Evolutionary conservation across 1,284 basidiomycete genomes (phyloP).

Genomic region (Fomes fomentarius): DNA sequence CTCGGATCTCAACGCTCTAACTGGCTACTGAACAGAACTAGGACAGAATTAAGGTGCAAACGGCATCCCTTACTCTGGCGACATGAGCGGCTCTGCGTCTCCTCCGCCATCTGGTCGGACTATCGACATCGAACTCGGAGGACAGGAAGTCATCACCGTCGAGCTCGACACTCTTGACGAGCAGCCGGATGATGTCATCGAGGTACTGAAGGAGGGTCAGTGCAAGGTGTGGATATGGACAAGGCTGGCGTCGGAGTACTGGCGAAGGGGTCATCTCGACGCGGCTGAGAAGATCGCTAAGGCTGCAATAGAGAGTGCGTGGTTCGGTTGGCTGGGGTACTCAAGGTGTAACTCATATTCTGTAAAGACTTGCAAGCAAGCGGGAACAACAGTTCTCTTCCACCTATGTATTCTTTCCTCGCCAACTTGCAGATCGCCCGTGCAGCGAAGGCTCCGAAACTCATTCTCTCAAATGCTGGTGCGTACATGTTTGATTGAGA

Average conservation of each 20-base stretch:
- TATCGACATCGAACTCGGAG: slow-evolving; percentile 67
- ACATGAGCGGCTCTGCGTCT: slow-evolving; percentile 30
- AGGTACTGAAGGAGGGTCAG: slow-evolving; percentile 69
- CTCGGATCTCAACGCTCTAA: too few species aligned
- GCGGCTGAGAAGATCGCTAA: slow-evolving; percentile 71
- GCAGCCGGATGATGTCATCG: slow-evolving; percentile 71
- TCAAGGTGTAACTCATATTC: neutral
- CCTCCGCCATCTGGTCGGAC: slow-evolving; percentile 35
- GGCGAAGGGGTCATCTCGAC: slow-evolving; percentile 67
- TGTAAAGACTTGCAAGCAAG: slow-evolving; percentile 56
- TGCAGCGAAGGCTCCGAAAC: slow-evolving; percentile 81
- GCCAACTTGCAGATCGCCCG: slow-evolving; percentile 83
- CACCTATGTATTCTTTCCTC: slow-evolving; percentile 76
- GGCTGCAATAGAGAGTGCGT: slow-evolving; percentile 65
- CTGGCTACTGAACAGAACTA: too few species aligned
- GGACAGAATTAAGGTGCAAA: too few species aligned
- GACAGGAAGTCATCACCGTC: slow-evolving; percentile 80
- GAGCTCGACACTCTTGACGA: slow-evolving; percentile 80
- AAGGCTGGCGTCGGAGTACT: slow-evolving; percentile 77
- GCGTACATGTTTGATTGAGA: slow-evolving; percentile 40
- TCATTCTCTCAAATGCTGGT: slow-evolving; percentile 75
- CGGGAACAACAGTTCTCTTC: slow-evolving; percentile 48
- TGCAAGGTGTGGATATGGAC: slow-evolving; percentile 77
- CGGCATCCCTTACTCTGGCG: too few species aligned
- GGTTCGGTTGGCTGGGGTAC: neutral